Conservation (phyloP, 139 green algal genomes). For the Volvox reticuliferus region DNA sequence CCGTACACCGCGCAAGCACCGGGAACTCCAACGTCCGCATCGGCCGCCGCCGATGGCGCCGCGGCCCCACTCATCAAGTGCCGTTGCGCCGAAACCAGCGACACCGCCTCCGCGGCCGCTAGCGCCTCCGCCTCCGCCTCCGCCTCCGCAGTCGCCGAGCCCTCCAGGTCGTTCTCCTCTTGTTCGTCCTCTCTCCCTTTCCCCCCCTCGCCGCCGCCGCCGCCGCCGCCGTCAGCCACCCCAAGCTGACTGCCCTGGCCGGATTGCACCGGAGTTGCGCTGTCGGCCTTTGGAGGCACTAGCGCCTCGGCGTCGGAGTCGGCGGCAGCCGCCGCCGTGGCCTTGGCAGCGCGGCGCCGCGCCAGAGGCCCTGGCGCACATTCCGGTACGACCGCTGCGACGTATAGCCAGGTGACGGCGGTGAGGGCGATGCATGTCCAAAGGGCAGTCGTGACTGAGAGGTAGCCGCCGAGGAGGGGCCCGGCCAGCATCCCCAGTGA, state of each 20-base stretch:
- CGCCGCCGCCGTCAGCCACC: background rate
- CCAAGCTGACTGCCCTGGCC: background rate
- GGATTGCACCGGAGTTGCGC: no score
- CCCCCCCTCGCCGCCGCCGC: background rate
- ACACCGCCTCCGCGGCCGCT: constrained; percentile 17
- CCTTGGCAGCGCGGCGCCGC: background rate
- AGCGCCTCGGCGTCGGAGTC: background rate
- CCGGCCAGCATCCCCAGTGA: constrained; percentile 50
- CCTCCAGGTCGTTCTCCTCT: background rate
- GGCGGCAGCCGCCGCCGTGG: background rate
- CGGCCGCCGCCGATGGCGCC: background rate
- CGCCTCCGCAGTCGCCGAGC: background rate
- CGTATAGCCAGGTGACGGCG: constrained; percentile 5
- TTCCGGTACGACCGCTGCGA: constrained; percentile 46
- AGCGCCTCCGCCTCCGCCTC: background rate
- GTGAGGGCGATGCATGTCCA: constrained; percentile 48
- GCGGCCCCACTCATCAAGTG: constrained; percentile 8
- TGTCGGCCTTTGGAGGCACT: no score
- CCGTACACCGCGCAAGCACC: background rate
- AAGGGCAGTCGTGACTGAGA: constrained; percentile 31
- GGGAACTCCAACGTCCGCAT: background rate
- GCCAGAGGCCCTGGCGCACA: constrained; percentile 41
- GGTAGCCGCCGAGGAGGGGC: constrained; percentile 46
- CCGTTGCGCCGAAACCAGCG: background rate
- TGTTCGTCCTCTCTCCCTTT: background rate